Base-by-base conservation (phyloP, 306 rosid species). In the Comarum palustre region DNA sequence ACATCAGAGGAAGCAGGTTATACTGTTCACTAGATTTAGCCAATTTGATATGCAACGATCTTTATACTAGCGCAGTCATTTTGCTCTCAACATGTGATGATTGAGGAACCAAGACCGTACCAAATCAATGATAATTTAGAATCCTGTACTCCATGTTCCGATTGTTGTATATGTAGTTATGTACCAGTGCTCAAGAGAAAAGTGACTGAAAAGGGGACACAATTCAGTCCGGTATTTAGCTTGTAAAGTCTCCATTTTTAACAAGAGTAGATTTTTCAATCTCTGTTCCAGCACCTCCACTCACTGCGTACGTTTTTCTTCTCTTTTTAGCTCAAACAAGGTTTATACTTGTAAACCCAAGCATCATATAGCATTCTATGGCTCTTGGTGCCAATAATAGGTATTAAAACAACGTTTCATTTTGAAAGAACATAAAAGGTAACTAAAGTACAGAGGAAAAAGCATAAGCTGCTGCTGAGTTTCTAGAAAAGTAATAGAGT, bases 1-100 rank as follows among this genome's bases (percentile, higher is more conserved):
- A 87, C 73, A 62, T 83, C 97, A 47, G 97, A 93, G 81, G 97
- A 86, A 75, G 73, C 88, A 54, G 96, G 96, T 69, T 89, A 43
- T 82, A 82, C 88, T 66, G 77, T 82, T 66, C 93, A 87, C 87
- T 89, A 80, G 74, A 90, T 93, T 73, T 89, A 87, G 79, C 78
- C 60, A 42, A 31, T 51, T 75, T 68, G 34, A 13, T 17, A 50
- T 76, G 81, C 81, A 9, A 32, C 64, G 57, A 22, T 52, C 17
- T 54, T 41, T 34, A 14, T 4, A 29, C 4, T 10, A 17, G 5
- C 0, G 62, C 41, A 20, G 24, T 45, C 24, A 60, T 32, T 41
- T 31, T 36, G 16, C 27, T 20, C 45, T 38, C 60, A 57, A 46
- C 52, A 31, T 66, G 61, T 10, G 71, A 25, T 10, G 46, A 48